phyloP scores from a whole-genome alignment of 2,329 filamentous ascomycete genomes.

The Fusarium citri region DNA sequence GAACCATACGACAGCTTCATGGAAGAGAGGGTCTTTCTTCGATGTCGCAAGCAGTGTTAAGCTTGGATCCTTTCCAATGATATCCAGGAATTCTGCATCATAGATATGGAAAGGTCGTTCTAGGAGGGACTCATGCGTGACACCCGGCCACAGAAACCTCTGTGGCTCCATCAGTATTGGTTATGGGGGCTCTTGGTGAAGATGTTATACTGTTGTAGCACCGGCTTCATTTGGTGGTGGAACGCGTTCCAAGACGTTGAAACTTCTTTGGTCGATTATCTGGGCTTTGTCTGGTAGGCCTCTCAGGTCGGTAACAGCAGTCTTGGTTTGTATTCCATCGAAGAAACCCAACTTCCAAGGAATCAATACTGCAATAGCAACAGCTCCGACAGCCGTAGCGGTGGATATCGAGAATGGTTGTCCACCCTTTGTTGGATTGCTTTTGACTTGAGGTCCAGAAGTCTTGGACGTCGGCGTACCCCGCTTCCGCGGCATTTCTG shows the following conservation, averaged over 20 bases:
- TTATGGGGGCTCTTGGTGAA: fast-evolving
- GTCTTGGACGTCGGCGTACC: slow-evolving; percentile 5
- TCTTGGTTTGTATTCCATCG: not conserved
- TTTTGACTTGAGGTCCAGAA: not conserved
- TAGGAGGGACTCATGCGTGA: slow-evolving; percentile 30
- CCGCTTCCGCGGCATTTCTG: slow-evolving; percentile 23
- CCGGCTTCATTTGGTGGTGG: slow-evolving; percentile 30
- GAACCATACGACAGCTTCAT: slow-evolving; percentile 66
- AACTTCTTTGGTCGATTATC: slow-evolving; percentile 40
- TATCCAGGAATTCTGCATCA: slow-evolving; percentile 60
- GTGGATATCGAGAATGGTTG: not conserved
- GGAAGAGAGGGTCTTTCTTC: slow-evolving; percentile 60
- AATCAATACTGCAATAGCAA: slow-evolving; percentile 2
- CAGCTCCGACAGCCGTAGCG: slow-evolving; percentile 1
- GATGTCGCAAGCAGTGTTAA: slow-evolving; percentile 62
- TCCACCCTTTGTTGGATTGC: no score
- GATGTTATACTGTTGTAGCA: slow-evolving; percentile 29
- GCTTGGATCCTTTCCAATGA: slow-evolving; percentile 62
- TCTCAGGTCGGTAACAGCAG: not conserved
- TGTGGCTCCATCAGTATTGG: not conserved
- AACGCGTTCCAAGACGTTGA: slow-evolving; percentile 37
- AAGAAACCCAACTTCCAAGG: slow-evolving; percentile 10
- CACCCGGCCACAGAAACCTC: slow-evolving; percentile 39
- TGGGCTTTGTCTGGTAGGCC: slow-evolving; percentile 33
- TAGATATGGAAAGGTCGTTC: slow-evolving; percentile 50